Base-by-base conservation (phyloP, 2,329 filamentous ascomycete genomes). In the Madurella fahalii region DNA sequence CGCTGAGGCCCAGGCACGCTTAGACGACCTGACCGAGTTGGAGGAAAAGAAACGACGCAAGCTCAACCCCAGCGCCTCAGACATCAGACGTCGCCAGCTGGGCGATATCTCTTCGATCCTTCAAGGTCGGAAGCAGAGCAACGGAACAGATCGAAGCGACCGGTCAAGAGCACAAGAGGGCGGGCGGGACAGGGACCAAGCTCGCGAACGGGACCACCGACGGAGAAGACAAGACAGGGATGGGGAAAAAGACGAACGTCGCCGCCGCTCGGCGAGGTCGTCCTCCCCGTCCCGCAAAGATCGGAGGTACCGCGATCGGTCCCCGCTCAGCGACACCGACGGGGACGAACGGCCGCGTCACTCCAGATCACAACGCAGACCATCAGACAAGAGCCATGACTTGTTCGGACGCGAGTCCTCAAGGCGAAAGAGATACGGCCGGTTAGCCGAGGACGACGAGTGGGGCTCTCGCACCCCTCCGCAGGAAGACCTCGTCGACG, bases 1-100 rank as follows among this genome's bases (percentile, higher is more conserved):
- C 25, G 84, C 87, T 46, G 92, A 97, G 61, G 85, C 90, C 0
- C 79, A 80, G 58, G 84, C 84, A 4, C 84, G 90, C 17, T 78
- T 95, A 52, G 80, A 81, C 61, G 76, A 78, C 52, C 72, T 92
- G 42, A 79, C 82, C 53, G 71, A 69, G 47, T 72, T 73, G 30
- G 74, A 77, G 58, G 74, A 77, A 53, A 68, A 67, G 31, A 76
- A 76, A 61, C 77, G 74, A 54, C 69, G 68, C 47, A 76, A 72
- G 17, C 69, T 69, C 42, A 76, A 73, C n/a, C 78, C 77, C 0
- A 76, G 72, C 16, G 68, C 74, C 2, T 68, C 69, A 11, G 81
- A 84, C 59, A 79, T 83, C 46, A 71, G 82, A 40, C 77, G 72
- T 44, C 75, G 82, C 9, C 83, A 85, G 66, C 74, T 85, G 61